Percentiles rank a stretch among this genome's conserved stretches.
phyloP scores from a whole-genome alignment of 2,329 filamentous ascomycete genomes.

The Diaporthe caulivora region DNA sequence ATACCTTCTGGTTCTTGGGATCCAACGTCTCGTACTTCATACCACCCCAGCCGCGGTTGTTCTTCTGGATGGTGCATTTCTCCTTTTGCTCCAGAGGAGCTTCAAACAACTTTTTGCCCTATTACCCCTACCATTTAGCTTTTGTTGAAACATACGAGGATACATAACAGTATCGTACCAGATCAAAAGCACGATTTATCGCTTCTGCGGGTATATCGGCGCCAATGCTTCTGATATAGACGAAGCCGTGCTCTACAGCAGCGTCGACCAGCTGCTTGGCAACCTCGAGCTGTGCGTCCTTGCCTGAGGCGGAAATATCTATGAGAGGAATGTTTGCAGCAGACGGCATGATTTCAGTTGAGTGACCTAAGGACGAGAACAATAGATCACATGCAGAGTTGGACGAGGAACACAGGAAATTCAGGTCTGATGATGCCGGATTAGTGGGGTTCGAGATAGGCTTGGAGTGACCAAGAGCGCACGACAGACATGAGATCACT shows the following conservation, averaged over 20 bases:
- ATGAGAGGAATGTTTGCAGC: slow-evolving; percentile 79
- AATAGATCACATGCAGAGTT: no score
- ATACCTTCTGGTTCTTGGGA: slow-evolving; percentile 82
- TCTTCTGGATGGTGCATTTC: slow-evolving; percentile 78
- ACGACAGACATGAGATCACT: slow-evolving; percentile 4
- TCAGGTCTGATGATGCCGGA: slow-evolving; percentile 6
- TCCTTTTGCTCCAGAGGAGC: slow-evolving; percentile 79
- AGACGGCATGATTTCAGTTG: slow-evolving; percentile 43
- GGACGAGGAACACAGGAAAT: background rate
- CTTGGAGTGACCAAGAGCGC: slow-evolving; percentile 1
- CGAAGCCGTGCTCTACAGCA: slow-evolving; percentile 86
- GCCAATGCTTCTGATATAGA: slow-evolving; percentile 85
- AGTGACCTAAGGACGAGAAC: background rate
- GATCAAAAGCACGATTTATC: slow-evolving; percentile 78
- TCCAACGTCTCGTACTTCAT: slow-evolving; percentile 93
- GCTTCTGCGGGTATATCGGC: slow-evolving; percentile 74
- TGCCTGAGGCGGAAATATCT: slow-evolving; percentile 75
- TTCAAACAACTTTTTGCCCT: slow-evolving; percentile 74
- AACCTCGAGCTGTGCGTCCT: slow-evolving; percentile 61
- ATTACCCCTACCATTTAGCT: background rate
- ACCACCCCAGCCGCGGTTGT: slow-evolving; percentile 90
- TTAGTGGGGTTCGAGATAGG: slow-evolving; percentile 28
- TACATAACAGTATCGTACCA: slow-evolving; percentile 66
- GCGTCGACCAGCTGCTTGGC: slow-evolving; percentile 82
- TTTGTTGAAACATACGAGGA: background rate